Evolutionary conservation across 257 asterid species (phyloP), one percentile per base, ranked within the genome.

Genomic region (Nicotiana benthamiana): DNA sequence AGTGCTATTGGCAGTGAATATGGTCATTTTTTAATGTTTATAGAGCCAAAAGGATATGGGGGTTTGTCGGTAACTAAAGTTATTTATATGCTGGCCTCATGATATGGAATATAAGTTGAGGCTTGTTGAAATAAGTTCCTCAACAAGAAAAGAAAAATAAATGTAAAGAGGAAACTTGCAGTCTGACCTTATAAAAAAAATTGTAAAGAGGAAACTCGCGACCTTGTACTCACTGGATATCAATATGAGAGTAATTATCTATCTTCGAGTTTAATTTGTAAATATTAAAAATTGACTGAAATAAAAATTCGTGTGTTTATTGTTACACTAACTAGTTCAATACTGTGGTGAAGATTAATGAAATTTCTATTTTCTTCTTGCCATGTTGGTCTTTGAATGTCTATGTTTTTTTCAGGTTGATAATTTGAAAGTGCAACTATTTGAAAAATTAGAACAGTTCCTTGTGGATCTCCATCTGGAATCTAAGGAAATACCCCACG

Each of bases 401-500:
- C 30, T 75, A 17, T 54, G 72, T 81, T 85, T 80, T 84, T 43
- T 81, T 75, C 90, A 96, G 99, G 99, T 94, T 70, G 99, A 94
- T 83, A 94, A 85, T 79, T 80, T 96, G 91, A 92, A 94, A 92
- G 91, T 90, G 81, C 92, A 96, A 83, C 92, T 96, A 84, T 93
- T 91, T 80, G 98, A 94, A 75, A 96, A 94, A 87, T 85, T 96
- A 90, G 97, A 94, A 81, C 98, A 94, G 88, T 96, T 91, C 84
- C 97, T 96, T 74, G 91, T 82, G 84, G 97, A 92, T 85, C 92
- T 96, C 83, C 92, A 88, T 87, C 92, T 94, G 81, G 97, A 91
- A 86, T 87, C 90, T 54, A 83, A 89, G 83, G 94, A 88, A 83
- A 81, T 84, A 83, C 85, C 84, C 82, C 88, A 81, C 36, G 80